phyloP scores from a whole-genome alignment of 1,284 basidiomycete species.

The Heterobasidion parviporum region DNA sequence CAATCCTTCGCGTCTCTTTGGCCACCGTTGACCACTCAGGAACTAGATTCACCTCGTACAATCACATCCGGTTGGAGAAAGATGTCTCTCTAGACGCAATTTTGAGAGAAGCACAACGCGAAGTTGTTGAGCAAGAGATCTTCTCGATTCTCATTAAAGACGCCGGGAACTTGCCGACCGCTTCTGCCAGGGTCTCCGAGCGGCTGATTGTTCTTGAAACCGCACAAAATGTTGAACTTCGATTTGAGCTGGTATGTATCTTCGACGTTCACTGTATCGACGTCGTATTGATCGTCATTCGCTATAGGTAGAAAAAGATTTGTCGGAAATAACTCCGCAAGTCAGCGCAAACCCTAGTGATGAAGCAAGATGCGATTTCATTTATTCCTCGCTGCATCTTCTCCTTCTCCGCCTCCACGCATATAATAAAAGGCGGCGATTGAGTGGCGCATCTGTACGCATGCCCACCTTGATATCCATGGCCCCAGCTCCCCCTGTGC shows the following conservation, averaged over 20 bases:
- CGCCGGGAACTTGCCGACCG: slow-evolving; percentile 61
- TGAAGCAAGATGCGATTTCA: slow-evolving; percentile 55
- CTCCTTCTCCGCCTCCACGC: slow-evolving; percentile 60
- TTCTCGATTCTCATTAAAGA: slow-evolving; percentile 65
- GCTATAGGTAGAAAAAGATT: slow-evolving; percentile 3
- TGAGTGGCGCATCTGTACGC: slow-evolving; percentile 22
- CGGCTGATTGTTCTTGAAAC: slow-evolving; percentile 66
- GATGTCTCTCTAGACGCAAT: slow-evolving; percentile 36
- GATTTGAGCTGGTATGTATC: slow-evolving; percentile 53
- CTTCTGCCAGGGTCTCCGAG: slow-evolving; percentile 67
- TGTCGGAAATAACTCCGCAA: slow-evolving; percentile 9
- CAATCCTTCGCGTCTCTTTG: slow-evolving; percentile 52
- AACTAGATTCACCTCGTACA: slow-evolving; percentile 26
- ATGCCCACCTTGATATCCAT: slow-evolving; percentile 14
- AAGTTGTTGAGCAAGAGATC: slow-evolving; percentile 71
- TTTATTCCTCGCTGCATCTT: slow-evolving; percentile 53
- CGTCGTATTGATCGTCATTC: slow-evolving; percentile 2
- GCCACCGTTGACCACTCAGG: slow-evolving; percentile 26
- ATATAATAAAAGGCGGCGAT: slow-evolving; percentile 39
- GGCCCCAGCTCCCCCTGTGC: slow-evolving; percentile 23
- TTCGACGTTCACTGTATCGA: not conserved
- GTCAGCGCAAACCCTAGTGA: slow-evolving; percentile 15
- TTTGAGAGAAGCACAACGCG: slow-evolving; percentile 53
- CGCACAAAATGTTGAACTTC: slow-evolving; percentile 57
- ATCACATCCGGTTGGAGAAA: slow-evolving; percentile 24